Percentiles rank a stretch among this genome's conserved stretches.
These are phyloP conservation scores for Annulohypoxylon truncatum DNA, from an alignment of 2,329 filamentous ascomycete genomes.

Conservation along the genomic window DNA sequence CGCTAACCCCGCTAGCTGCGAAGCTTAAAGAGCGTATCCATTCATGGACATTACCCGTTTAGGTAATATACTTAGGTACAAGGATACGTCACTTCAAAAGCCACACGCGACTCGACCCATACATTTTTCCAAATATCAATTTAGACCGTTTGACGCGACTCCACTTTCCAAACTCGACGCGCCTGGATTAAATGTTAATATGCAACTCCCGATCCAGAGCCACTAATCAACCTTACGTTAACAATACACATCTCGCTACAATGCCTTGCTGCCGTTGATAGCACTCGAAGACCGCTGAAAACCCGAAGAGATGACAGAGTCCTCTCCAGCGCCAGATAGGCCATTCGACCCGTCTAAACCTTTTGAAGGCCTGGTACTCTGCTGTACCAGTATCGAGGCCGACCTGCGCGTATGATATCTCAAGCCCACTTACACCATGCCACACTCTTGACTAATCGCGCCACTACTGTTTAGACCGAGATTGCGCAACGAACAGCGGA, in stretches of 20 bases:
- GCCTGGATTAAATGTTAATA: constrained; percentile 10
- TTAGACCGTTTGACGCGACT: constrained; percentile 27
- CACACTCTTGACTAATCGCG: constrained; percentile 7
- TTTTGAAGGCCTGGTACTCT: constrained; percentile 79
- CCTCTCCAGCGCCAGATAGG: constrained; percentile 41
- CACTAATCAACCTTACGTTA: not conserved
- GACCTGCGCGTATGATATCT: constrained; percentile 75
- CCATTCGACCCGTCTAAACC: constrained; percentile 69
- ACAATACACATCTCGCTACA: constrained; percentile 7
- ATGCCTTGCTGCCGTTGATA: constrained; percentile 30
- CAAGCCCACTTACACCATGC: not conserved
- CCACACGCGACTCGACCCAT: not conserved
- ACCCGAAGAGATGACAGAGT: constrained; percentile 42
- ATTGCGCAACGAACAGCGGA: constrained; percentile 75
- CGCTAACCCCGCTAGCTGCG: not conserved
- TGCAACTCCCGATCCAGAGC: not conserved
- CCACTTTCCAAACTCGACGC: constrained; percentile 21
- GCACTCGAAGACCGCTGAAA: not conserved
- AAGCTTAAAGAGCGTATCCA: not conserved
- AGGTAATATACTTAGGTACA: not conserved
- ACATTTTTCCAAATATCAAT: constrained; percentile 3
- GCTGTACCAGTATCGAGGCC: constrained; percentile 85
- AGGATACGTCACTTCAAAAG: constrained; percentile 1
- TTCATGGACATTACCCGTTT: not conserved
- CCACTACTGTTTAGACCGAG: constrained; percentile 55